Base-by-base conservation (phyloP, 2,329 filamentous ascomycete genomes). In the Botrytis deweyae region DNA sequence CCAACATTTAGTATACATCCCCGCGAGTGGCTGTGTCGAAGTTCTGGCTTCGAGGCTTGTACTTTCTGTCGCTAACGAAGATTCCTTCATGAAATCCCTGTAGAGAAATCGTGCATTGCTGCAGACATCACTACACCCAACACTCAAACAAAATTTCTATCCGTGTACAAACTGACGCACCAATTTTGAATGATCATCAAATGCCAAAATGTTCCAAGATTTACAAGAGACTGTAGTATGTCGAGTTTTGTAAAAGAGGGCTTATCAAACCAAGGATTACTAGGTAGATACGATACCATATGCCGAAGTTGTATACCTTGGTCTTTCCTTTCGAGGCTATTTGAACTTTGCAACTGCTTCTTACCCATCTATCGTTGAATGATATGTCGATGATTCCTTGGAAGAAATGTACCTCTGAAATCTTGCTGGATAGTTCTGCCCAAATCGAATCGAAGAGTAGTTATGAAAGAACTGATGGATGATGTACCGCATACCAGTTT, bases 171-270 rank as follows among this genome's bases (percentile, higher is more conserved):
- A 16, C 18, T 3, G n/a, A 58, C 22, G n/a, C 12, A n/a, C 7
- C 1, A 25, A 18, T 14, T 16, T 8, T 40, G 4, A 14, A 12
- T 18, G 3, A 14, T 16, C 4, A n/a, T 42, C 7, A 16, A 59
- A 29, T 59, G 18, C 18, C 4, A 36, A 10, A 12, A 36, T 22
- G 18, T 59, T 22, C 36, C 14, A 8, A 22, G 18, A 38, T 14
- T 61, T 61, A 5, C 10, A 61, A 36, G 20, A 38, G 9, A 38
- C 58, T n/a, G 22, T n/a, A 62, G 7, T 62, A 62, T n/a, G 7
- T n/a, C 36, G 2, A 9, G 1, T 40, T n/a, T 16, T 4, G 6
- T n/a, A 1, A n/a, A 18, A 5, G 25, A 14, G 38, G 1, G 16
- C 36, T 40, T 22, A n/a, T 18, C 10, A 16, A 16, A 18, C 7